Evolutionary conservation across 2,329 filamentous ascomycete species (phyloP).

Genomic region (Fusarium papillatum): DNA sequence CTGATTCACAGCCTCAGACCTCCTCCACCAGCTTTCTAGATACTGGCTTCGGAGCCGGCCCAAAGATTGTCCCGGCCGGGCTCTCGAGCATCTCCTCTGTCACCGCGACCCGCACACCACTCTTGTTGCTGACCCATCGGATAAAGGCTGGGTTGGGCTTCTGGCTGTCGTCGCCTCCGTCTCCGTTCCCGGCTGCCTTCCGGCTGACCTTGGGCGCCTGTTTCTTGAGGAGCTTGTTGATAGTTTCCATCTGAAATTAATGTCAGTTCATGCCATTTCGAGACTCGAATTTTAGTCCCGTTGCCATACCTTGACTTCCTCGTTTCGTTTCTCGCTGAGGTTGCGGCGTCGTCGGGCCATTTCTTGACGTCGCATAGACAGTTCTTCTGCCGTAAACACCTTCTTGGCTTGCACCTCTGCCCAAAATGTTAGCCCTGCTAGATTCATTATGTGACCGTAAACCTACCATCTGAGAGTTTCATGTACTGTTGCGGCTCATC

Average conservation of each 20-base stretch:
- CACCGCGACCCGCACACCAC: conserved; percentile 73
- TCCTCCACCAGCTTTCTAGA: conserved; percentile 68
- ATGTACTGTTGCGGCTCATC: conserved; percentile 67
- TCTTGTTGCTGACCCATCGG: conserved; percentile 78
- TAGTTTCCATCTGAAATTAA: conserved; percentile 82
- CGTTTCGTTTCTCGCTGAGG: conserved; percentile 74
- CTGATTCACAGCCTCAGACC: conserved; percentile 51
- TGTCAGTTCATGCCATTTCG: conserved; percentile 21
- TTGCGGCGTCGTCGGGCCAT: conserved; percentile 74
- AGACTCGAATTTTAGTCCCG: neutral
- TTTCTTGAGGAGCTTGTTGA: conserved; percentile 91
- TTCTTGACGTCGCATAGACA: conserved; percentile 73
- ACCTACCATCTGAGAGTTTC: conserved; percentile 72
- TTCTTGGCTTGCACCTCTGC: conserved; percentile 76
- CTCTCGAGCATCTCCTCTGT: conserved; percentile 77
- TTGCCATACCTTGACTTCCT: conserved; percentile 70
- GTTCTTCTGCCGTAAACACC: conserved; percentile 71
- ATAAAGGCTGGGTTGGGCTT: conserved; percentile 73
- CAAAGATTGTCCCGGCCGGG: conserved; percentile 73
- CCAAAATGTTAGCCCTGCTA: conserved; percentile 15
- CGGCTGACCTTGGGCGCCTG: conserved; percentile 82
- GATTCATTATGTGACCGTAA: neutral
- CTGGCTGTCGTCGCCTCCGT: conserved; percentile 59
- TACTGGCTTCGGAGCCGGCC: conserved; percentile 46
- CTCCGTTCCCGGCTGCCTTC: conserved; percentile 56